Evolutionary conservation across 768 basidiomycete species (phyloP).

Genomic region (Mycena polygramma): DNA sequence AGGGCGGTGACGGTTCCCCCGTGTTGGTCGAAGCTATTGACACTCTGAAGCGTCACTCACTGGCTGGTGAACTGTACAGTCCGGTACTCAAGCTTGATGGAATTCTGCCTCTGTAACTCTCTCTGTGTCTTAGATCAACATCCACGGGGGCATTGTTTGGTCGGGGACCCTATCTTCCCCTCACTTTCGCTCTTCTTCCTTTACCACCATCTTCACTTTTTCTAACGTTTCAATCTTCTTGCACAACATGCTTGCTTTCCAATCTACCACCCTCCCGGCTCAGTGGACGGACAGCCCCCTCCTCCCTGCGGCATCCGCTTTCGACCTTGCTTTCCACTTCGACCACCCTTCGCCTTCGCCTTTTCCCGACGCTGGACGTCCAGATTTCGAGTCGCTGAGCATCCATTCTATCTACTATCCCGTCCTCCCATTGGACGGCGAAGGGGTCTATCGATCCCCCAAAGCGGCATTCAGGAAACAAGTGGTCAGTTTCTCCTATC

Average conservation of each 20-base stretch:
- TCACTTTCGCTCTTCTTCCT: not conserved
- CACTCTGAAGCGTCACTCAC: too few relatives aligned
- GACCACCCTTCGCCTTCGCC: not conserved
- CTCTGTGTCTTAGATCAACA: not conserved
- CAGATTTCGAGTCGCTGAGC: not conserved
- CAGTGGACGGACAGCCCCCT: conserved; percentile 20
- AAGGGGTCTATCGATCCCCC: conserved; percentile 7
- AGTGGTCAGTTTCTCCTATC: conserved; percentile 8
- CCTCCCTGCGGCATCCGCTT: not conserved
- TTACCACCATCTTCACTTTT: not conserved
- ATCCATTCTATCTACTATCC: conserved; percentile 4
- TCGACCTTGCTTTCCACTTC: not conserved
- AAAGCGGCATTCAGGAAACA: conserved; percentile 7
- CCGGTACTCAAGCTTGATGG: too few relatives aligned
- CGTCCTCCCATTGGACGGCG: conserved; percentile 2
- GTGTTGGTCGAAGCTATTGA: too few relatives aligned
- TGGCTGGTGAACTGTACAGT: too few relatives aligned
- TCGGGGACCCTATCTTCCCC: not conserved
- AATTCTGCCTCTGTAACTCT: not conserved
- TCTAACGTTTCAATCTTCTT: not conserved
- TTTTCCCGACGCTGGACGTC: conserved; percentile 9
- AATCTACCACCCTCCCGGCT: conserved; percentile 3
- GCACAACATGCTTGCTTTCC: conserved; percentile 11
- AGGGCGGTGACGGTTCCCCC: too few relatives aligned
- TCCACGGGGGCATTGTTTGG: not conserved